A percentile compares a stretch with the other conserved stretches of the same genome.
These are phyloP conservation scores for Alternaria sp. DNA, from an alignment of 2,329 filamentous ascomycete genomes.

Conservation along the genomic window DNA sequence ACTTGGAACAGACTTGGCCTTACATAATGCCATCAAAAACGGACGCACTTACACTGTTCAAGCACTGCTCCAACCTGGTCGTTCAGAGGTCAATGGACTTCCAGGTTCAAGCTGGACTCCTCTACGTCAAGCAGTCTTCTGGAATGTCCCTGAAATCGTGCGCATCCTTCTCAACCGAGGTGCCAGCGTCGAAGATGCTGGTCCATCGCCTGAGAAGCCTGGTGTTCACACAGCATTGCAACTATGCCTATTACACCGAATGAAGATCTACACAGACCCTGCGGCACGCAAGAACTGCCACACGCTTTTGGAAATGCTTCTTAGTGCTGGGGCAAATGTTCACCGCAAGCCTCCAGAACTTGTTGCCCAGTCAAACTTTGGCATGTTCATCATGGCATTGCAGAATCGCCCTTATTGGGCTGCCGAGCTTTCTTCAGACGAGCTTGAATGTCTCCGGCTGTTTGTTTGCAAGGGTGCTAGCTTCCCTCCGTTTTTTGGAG, in stretches of 20 bases:
- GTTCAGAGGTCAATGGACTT: conserved; percentile 36
- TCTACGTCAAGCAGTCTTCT: conserved; percentile 40
- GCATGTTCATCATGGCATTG: conserved; percentile 41
- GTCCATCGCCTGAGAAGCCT: conserved; percentile 9
- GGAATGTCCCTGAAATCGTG: conserved; percentile 39
- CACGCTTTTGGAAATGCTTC: conserved; percentile 34
- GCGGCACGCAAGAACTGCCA: conserved; percentile 25
- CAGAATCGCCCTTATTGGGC: conserved; percentile 32
- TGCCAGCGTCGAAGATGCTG: conserved; percentile 32
- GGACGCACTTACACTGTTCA: conserved; percentile 38
- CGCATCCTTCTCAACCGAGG: conserved; percentile 37
- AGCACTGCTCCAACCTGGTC: conserved; percentile 26
- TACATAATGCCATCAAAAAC: conserved; percentile 48
- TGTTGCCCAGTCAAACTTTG: conserved; percentile 24
- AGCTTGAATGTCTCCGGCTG: conserved; percentile 34
- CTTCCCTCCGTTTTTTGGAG: conserved; percentile 26
- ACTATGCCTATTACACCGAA: conserved; percentile 33
- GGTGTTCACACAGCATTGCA: conserved; percentile 31
- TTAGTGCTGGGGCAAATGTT: conserved; percentile 39
- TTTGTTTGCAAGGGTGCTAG: conserved; percentile 37
- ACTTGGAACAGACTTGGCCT: conserved; percentile 38
- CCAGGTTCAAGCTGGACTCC: conserved; percentile 36
- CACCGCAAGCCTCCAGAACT: conserved; percentile 22
- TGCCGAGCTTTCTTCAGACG: conserved; percentile 21
- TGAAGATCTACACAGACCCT: conserved; percentile 22